Percentiles rank a stretch among this genome's conserved stretches.
These are phyloP conservation scores for Echeveria elegans DNA, from an alignment of 164 flowering plant genomes.

Conservation along the genomic window DNA sequence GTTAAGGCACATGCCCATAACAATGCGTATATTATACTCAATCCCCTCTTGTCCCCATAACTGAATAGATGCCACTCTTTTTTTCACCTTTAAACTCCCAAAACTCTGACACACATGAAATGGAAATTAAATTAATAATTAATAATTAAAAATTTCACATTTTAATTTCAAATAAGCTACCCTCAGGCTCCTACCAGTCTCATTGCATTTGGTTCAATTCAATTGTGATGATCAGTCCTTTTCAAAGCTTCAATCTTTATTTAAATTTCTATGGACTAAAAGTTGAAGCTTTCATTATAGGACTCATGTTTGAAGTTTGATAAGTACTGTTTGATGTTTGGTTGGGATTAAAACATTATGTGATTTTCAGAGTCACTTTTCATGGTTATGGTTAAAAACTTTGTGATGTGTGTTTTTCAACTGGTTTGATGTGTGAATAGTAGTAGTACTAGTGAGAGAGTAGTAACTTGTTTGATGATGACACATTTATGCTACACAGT, in stretches of 20 bases:
- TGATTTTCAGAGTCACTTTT: neutral
- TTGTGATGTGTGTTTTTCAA: no score
- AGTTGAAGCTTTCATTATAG: neutral
- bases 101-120: conserved; percentile 4
- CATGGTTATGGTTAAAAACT: conserved; percentile 2
- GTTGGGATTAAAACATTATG: no score
- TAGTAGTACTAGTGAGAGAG: neutral
- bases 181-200: no score
- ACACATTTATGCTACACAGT: conserved; percentile 1
- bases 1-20: neutral
- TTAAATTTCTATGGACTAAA: neutral
- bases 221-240: neutral
- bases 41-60: neutral
- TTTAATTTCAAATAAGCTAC: neutral
- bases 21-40: neutral
- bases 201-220: no score
- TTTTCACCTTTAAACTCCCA: neutral
- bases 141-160: neutral
- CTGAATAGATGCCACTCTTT: conserved; percentile 7
- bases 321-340: no score
- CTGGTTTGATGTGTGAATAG: conserved; percentile 2
- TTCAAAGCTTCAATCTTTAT: neutral
- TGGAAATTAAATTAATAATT: no score
- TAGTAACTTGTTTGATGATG: conserved; percentile 6
- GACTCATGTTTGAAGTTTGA: neutral